Base-by-base conservation (phyloP, 129 eudicot species). In the Sambucus nigra region DNA sequence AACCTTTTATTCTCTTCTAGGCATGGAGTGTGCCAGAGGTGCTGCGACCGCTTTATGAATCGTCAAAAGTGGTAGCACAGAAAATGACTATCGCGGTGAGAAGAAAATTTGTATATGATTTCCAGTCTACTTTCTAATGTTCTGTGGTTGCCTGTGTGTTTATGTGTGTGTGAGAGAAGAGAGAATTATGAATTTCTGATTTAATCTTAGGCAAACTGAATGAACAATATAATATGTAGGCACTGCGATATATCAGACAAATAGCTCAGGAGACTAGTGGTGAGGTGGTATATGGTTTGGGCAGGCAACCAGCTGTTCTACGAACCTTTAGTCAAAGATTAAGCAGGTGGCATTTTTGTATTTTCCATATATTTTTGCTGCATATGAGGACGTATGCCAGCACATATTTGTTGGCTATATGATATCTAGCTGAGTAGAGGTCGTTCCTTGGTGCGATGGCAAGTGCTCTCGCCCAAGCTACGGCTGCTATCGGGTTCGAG, bases 21-120 rank as follows among this genome's bases (percentile, higher is more conserved):
- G 91, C 99, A 1, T 86, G 94, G 99, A 82, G 89, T 53, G 99
- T 83, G 55, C 99, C 99, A 0, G 99, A 91, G 71, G 91, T 91
- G 67, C 68, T 91, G 17, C 84, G 99, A n/a, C 94, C 99, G 20
- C 94, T 91, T 53, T 91, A 91, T 64, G 94, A 86, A 75, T 91
- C 99, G 27, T 75, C 99, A 19, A 82, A 79, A 76, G 75, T 82
- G 16, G 84, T 86, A 47, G 99, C 99, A 5, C 99, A 91, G 63
- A 91, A 77, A 56, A 74, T 76, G 76, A 91, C 99, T 25, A 86
- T 82, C 47, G 95, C 99, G 24, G 99, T 91, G 67, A 79, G 95
- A 69, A 17, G 26, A 33, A 11, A 29, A 20, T 3, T 32, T 42
- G 17, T 28, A 23, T 35, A 21, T 25, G 19, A 24, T 35, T 31